Evolutionary conservation across 2,329 filamentous ascomycete genomes (phyloP).

Genomic region (Pseudocercospora eumusae): DNA sequence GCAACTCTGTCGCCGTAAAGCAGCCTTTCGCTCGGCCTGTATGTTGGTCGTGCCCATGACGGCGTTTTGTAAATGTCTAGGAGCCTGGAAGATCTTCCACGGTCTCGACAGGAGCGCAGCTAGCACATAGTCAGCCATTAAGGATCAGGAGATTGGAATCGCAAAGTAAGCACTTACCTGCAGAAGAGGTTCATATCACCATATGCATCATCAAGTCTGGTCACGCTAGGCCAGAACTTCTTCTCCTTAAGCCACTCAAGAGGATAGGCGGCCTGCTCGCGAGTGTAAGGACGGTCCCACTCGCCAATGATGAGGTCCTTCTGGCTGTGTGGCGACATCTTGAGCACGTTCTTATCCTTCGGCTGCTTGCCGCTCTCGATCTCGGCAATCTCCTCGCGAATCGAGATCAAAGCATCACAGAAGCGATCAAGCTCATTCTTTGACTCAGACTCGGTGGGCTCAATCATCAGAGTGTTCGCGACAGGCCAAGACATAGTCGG

Average conservation of each 20-base stretch:
- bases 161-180: slow-evolving; percentile 51
- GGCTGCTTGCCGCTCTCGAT: slow-evolving; percentile 78
- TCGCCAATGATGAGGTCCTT: slow-evolving; percentile 72
- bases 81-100: slow-evolving; percentile 38
- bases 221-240: slow-evolving; percentile 95
- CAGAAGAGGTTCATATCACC: slow-evolving; percentile 94
- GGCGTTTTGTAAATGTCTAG: slow-evolving; percentile 5
- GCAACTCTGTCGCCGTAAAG: not conserved
- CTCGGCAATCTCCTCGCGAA: slow-evolving; percentile 79
- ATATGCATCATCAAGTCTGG: slow-evolving; percentile 83
- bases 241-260: slow-evolving; percentile 81
- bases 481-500: slow-evolving; percentile 98
- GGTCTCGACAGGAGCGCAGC: slow-evolving; percentile 75
- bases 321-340: slow-evolving; percentile 84
- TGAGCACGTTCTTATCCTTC: slow-evolving; percentile 77
- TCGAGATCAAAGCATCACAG: slow-evolving; percentile 83
- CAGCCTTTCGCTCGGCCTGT: not conserved
- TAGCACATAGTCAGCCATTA: slow-evolving; percentile 18
- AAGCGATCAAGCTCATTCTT: slow-evolving; percentile 93
- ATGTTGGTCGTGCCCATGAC: slow-evolving; percentile 6
- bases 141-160: not conserved
- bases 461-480: slow-evolving; percentile 94
- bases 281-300: slow-evolving; percentile 80
- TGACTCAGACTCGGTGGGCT: slow-evolving; percentile 91
- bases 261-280: slow-evolving; percentile 85